Evolutionary conservation across 345 rosid species (phyloP).

Genomic region (Brassica rapa): DNA sequence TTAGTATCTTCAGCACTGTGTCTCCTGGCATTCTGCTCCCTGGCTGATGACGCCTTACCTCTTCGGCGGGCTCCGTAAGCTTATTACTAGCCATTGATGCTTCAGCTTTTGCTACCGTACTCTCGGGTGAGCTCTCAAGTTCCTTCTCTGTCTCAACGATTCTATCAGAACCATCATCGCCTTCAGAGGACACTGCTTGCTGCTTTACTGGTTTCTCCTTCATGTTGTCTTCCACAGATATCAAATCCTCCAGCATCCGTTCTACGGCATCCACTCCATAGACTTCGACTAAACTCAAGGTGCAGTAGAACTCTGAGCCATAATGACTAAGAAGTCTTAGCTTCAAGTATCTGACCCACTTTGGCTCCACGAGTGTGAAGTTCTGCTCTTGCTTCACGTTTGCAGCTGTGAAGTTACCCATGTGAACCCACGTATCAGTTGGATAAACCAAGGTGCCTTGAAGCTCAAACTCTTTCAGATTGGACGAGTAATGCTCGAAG

Average conservation of each 20-base stretch:
- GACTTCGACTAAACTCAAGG: slow-evolving; percentile 76
- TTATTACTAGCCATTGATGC: slow-evolving; percentile 39
- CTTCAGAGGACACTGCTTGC: slow-evolving; percentile 43
- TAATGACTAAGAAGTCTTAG: slow-evolving; percentile 71
- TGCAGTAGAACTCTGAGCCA: slow-evolving; percentile 95
- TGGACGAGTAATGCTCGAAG: slow-evolving; percentile 93
- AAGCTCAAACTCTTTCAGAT: slow-evolving; percentile 79
- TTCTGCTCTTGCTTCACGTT: slow-evolving; percentile 78
- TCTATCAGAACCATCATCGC: slow-evolving; percentile 43
- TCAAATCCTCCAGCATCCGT: slow-evolving; percentile 89
- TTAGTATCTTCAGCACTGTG: slow-evolving; percentile 79
- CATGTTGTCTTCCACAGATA: slow-evolving; percentile 55
- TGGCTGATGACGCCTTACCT: slow-evolving; percentile 68
- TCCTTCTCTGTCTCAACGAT: slow-evolving; percentile 44
- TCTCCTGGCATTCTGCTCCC: slow-evolving; percentile 95
- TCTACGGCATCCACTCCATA: slow-evolving; percentile 98
- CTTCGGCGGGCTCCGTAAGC: slow-evolving; percentile 57
- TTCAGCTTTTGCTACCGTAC: slow-evolving; percentile 43
- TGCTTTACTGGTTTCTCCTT: slow-evolving; percentile 43
- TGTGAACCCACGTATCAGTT: slow-evolving; percentile 73
- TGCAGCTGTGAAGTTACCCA: slow-evolving; percentile 85
- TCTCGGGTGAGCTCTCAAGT: slow-evolving; percentile 41
- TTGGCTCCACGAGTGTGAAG: slow-evolving; percentile 67
- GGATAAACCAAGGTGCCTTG: slow-evolving; percentile 90
- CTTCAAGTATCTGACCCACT: slow-evolving; percentile 86